Conservation (phyloP, 805 yeast genomes). For the Metschnikowia continentalis region DNA sequence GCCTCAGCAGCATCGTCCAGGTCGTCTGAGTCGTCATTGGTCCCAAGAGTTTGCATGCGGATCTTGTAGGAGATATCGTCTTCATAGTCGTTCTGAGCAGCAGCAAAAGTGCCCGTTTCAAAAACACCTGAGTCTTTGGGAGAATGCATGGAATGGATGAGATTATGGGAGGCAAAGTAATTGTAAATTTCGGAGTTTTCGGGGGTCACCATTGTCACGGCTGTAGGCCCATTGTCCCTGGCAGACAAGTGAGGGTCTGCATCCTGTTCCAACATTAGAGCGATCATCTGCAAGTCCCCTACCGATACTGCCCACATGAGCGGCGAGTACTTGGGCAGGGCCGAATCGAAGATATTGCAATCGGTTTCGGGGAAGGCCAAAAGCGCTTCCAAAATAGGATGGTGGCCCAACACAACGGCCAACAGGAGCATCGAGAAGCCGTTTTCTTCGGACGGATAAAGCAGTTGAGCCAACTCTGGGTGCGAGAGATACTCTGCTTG, state of each 20-base stretch:
- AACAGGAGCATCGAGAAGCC: constrained; percentile 41
- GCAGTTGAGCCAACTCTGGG: constrained; percentile 20
- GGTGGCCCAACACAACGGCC: constrained; percentile 52
- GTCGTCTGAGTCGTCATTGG: constrained; percentile 16
- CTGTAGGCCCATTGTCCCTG: constrained; percentile 39
- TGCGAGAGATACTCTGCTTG: constrained; percentile 23
- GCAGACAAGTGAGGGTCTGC: constrained; percentile 54
- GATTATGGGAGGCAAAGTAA: constrained; percentile 52
- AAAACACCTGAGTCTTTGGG: not conserved
- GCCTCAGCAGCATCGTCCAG: constrained; percentile 20
- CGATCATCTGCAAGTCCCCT: constrained; percentile 51
- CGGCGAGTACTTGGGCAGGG: constrained; percentile 55
- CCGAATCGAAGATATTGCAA: constrained; percentile 47
- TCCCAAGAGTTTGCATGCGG: constrained; percentile 30
- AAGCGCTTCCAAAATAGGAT: constrained; percentile 43
- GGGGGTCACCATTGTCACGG: constrained; percentile 54
- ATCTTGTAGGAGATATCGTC: constrained; percentile 34
- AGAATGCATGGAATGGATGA: constrained; percentile 21
- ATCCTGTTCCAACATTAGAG: constrained; percentile 54
- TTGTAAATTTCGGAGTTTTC: constrained; percentile 50
- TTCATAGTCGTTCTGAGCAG: constrained; percentile 24
- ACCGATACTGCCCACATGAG: constrained; percentile 83
- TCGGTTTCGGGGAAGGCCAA: constrained; percentile 42
- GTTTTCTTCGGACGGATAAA: constrained; percentile 22
- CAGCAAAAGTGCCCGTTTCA: constrained; percentile 10